These are phyloP conservation scores for Globisporangium camurandrum DNA, from an alignment of 352 stramenopile genomes.

Conservation along the genomic window DNA sequence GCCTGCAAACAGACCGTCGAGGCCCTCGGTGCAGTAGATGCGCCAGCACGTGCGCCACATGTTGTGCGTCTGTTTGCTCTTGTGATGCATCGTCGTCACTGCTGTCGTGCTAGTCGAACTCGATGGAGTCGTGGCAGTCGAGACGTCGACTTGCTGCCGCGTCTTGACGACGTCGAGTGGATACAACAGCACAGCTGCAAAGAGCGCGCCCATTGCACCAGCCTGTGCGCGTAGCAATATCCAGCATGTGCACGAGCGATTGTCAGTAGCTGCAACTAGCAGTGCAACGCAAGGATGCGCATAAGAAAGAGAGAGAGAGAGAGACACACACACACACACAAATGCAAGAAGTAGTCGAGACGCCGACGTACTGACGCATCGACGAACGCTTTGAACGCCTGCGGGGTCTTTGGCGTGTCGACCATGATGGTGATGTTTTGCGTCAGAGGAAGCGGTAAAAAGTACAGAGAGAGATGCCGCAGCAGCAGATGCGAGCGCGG, in stretches of 20 bases:
- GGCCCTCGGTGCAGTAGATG: slow-evolving; percentile 58
- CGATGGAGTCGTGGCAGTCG: slow-evolving; percentile 10
- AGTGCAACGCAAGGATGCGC: too few relatives aligned
- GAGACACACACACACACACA: not conserved
- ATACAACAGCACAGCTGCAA: slow-evolving; percentile 65
- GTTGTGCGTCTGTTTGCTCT: slow-evolving; percentile 38
- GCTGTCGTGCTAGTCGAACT: slow-evolving; percentile 20
- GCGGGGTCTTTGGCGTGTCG: slow-evolving; percentile 19
- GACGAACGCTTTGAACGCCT: slow-evolving; percentile 70
- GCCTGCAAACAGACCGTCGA: slow-evolving; percentile 56
- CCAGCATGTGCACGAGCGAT: too few relatives aligned
- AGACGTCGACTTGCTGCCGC: slow-evolving; percentile 49
- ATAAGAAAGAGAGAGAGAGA: slow-evolving; percentile 5
- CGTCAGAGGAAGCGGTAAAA: not conserved
- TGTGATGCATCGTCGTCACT: slow-evolving; percentile 16
- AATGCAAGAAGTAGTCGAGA: too few relatives aligned
- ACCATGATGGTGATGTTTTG: slow-evolving; percentile 14
- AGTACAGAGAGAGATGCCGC: not conserved
- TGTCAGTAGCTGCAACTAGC: too few relatives aligned
- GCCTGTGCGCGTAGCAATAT: too few relatives aligned
- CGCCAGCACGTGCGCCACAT: slow-evolving; percentile 50
- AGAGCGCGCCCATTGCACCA: slow-evolving; percentile 68
- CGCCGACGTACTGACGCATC: slow-evolving; percentile 65
- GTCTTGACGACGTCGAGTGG: slow-evolving; percentile 77
- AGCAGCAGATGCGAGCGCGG: too few relatives aligned